These are phyloP conservation scores for Nothophytophthora sp. DNA, from an alignment of 352 stramenopile species.

Conservation along the genomic window DNA sequence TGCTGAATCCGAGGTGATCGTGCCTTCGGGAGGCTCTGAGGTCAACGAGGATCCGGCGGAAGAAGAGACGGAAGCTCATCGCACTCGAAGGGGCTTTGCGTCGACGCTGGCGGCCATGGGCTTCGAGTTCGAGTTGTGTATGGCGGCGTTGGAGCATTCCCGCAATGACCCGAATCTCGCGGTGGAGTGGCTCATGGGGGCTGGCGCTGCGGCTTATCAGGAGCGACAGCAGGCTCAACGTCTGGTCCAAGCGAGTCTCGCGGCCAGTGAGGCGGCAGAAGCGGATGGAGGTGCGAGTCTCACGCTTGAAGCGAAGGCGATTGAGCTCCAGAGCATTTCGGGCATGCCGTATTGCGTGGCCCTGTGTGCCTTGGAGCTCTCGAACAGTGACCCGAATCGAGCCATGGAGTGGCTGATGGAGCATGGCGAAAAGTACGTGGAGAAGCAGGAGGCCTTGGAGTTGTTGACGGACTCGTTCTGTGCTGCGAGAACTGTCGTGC, in stretches of 20 bases:
- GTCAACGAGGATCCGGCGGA: constrained; percentile 56
- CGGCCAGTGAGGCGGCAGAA: constrained; percentile 22
- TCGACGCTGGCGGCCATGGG: constrained; percentile 86
- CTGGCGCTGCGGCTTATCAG: constrained; percentile 69
- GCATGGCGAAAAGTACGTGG: constrained; percentile 58
- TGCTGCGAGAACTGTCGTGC: constrained; percentile 37
- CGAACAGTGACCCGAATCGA: constrained; percentile 78
- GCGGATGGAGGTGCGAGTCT: constrained; percentile 13
- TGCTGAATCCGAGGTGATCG: constrained; percentile 12
- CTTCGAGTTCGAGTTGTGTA: constrained; percentile 89
- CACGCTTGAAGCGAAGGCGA: constrained; percentile 60
- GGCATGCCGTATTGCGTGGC: constrained; percentile 70
- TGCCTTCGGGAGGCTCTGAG: constrained; percentile 14
- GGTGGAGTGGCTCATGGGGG: constrained; percentile 88
- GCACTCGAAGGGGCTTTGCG: constrained; percentile 73
- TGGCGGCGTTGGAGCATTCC: constrained; percentile 79
- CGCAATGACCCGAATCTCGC: constrained; percentile 83
- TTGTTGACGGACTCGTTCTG: constrained; percentile 53
- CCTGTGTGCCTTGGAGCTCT: constrained; percentile 72
- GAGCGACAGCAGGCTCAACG: constrained; percentile 64
- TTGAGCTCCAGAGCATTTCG: constrained; percentile 76
- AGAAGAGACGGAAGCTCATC: constrained; percentile 77
- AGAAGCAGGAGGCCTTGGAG: constrained; percentile 49
- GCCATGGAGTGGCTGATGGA: constrained; percentile 91
- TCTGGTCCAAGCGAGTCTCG: constrained; percentile 50